Conservation (phyloP, 2,329 filamentous ascomycete genomes). For the Exophiala spinifera region DNA sequence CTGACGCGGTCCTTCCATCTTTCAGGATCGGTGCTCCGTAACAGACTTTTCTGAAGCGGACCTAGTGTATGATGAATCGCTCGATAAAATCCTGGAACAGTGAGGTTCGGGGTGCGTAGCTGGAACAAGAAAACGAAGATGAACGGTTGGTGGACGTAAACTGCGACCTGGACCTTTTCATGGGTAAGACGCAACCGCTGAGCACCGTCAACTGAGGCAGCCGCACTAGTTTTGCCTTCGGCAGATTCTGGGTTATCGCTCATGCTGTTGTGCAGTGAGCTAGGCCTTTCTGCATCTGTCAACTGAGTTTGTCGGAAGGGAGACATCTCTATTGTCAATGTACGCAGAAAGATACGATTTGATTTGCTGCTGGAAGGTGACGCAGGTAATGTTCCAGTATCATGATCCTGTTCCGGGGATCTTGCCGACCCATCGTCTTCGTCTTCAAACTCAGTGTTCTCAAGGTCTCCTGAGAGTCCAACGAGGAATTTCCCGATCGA, state of each 20-base stretch:
- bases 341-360: constrained; percentile 36
- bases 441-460: constrained; percentile 37
- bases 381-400: neutral
- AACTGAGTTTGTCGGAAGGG: constrained; percentile 12
- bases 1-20: constrained; percentile 40
- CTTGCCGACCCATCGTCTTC: constrained; percentile 28
- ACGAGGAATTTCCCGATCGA: constrained; percentile 41
- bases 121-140: constrained; percentile 52
- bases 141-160: constrained; percentile 46
- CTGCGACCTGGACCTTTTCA: constrained; percentile 26
- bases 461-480: constrained; percentile 43
- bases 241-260: neutral
- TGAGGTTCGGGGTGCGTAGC: constrained; percentile 40
- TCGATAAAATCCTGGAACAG: constrained; percentile 45
- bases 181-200: constrained; percentile 17
- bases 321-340: constrained; percentile 35
- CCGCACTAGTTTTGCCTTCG: constrained; percentile 23
- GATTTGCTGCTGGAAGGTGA: constrained; percentile 7
- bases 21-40: constrained; percentile 45
- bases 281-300: neutral
- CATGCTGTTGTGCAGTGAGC: neutral
- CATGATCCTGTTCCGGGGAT: constrained; percentile 6
- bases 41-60: constrained; percentile 46
- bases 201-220: constrained; percentile 24
- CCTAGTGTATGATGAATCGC: constrained; percentile 49